Base-by-base conservation (phyloP, 2,329 filamentous ascomycete species). In the Trichocomaceae sp. region DNA sequence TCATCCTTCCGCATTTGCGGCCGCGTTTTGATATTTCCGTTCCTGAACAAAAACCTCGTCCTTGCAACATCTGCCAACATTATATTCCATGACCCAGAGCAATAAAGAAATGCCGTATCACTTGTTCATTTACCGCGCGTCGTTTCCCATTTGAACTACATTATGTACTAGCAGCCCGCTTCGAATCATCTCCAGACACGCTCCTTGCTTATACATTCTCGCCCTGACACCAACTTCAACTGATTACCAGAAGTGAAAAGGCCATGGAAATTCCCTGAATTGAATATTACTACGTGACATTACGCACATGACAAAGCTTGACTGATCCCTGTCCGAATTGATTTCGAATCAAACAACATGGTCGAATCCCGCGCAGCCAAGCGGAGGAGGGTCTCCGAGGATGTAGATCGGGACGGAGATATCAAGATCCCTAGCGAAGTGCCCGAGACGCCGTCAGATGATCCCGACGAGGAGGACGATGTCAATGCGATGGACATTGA, bases 331-430 rank as follows among this genome's bases (percentile, higher is more conserved):
- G 39, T 10, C 39, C 39, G 39, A 8, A n/a, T 9, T 17, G 19
- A 22, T 1, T 19, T 42, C 17, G 20, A 22, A 45, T 10, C 10
- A 42, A 26, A 20, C 6, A 50, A 37, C 26, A 71, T 72, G 69
- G 67, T 61, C 47, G 66, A 70, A 35, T 59, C 65, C n/a, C 67
- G 66, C 31, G 62, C 67, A 19, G 59, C 62, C 22, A 73, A 73
- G 57, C 63, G 69, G 50, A 69, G 70, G 56, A 68, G 67, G 52
- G 64, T 72, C 33, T 71, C 66, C 47, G 62, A 66, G 59, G 5
- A 54, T 54, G 5, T 61, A 61, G 23, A 62, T 39, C 13, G 58
- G 53, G 53, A 57, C 20, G 49, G 56, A 50, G 55, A 61, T 13
- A 31, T 47, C 33, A 50, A n/a, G 9, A 58, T 52, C 54, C 59